Conservation (phyloP, 495 filamentous ascomycete species). For the Aspergillus bertholletiae region DNA sequence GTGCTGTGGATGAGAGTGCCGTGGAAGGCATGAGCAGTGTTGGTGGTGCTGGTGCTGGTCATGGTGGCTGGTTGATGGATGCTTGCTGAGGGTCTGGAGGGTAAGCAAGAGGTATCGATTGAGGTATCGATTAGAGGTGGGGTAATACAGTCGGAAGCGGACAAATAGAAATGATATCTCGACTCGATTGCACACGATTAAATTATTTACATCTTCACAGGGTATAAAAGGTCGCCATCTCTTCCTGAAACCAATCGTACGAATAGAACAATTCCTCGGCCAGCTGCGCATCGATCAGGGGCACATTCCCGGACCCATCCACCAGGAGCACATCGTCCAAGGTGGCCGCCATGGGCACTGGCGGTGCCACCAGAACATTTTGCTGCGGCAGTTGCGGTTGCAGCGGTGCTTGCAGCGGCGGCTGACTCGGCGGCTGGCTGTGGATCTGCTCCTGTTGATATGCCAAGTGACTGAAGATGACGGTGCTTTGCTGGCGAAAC, state of each 20-base stretch:
- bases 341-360: constrained; percentile 40
- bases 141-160: too few species aligned
- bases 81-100: constrained; percentile 7
- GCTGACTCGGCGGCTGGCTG: constrained; percentile 18
- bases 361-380: constrained; percentile 19
- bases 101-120: background rate
- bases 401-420: constrained; percentile 21
- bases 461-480: constrained; percentile 44
- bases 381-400: constrained; percentile 21
- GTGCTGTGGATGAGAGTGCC: constrained; percentile 53
- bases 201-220: constrained; percentile 18
- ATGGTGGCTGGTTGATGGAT: constrained; percentile 6
- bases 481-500: constrained; percentile 44
- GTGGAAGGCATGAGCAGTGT: constrained; percentile 38
- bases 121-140: too few species aligned
- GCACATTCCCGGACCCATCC: constrained; percentile 31
- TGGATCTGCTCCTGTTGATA: constrained; percentile 29
- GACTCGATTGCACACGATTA: background rate
- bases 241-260: constrained; percentile 45
- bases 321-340: constrained; percentile 41
- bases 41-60: constrained; percentile 11
- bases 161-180: too few species aligned
- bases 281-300: constrained; percentile 39
- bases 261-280: constrained; percentile 41
- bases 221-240: constrained; percentile 45